Percentiles rank a stretch among this genome's conserved stretches.
phyloP scores from a whole-genome alignment of 208 protist genomes.

The Trypanosoma congolense region DNA sequence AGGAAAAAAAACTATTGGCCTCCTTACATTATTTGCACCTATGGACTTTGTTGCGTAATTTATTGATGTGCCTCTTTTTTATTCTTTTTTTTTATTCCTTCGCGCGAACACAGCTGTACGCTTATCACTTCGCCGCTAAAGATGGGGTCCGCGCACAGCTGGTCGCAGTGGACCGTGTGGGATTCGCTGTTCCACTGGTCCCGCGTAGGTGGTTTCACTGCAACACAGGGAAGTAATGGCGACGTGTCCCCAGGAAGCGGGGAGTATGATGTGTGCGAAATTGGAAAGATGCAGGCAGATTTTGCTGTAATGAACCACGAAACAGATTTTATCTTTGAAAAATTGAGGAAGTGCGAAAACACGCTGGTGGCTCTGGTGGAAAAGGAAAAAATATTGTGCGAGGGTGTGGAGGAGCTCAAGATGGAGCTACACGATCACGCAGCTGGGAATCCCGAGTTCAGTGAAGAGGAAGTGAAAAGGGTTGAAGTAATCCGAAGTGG shows the following conservation, averaged over 20 bases:
- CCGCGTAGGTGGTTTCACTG: not conserved
- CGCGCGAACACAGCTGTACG: no score
- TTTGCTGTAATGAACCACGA: slow-evolving; percentile 2
- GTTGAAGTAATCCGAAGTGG: not conserved
- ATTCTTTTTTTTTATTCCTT: no score
- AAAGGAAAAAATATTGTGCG: slow-evolving; percentile 12
- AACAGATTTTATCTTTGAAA: slow-evolving; percentile 1
- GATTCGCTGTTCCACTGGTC: no score
- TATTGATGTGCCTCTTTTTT: no score
- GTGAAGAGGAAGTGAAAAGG: not conserved
- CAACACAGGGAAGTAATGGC: not conserved
- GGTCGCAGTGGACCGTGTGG: no score
- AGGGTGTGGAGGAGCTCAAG: slow-evolving; percentile 11
- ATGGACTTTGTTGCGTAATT: no score
- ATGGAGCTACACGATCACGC: slow-evolving; percentile 15
- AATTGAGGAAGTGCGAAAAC: slow-evolving; percentile 10
- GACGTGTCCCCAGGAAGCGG: not conserved
- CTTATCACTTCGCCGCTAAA: no score
- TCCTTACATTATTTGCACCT: no score
- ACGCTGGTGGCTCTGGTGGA: not conserved
- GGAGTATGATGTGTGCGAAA: not conserved
- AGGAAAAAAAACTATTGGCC: no score
- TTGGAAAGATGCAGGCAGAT: slow-evolving; percentile 4
- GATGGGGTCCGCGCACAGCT: no score
- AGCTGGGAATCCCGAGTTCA: not conserved